Evolutionary conservation across 345 rosid species (phyloP).

Genomic region (Hypericum androsaemum): DNA sequence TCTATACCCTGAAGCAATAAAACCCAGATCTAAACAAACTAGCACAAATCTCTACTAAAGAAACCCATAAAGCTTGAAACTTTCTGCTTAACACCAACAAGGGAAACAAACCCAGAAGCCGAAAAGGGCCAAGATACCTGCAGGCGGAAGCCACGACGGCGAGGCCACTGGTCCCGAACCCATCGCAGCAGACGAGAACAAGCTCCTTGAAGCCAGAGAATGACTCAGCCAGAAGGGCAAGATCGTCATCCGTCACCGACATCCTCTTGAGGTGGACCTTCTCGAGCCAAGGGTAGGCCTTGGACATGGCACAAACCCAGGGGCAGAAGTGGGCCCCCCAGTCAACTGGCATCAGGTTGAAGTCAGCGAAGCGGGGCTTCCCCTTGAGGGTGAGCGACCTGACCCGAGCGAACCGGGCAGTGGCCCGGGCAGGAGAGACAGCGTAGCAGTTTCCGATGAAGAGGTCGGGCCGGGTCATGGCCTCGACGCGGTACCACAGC

Average conservation of each 20-base stretch:
- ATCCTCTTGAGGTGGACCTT: conserved; percentile 70
- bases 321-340: conserved; percentile 77
- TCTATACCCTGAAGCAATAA: conserved; percentile 2
- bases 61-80: conserved; percentile 10
- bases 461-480: conserved; percentile 62
- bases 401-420: conserved; percentile 50
- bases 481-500: conserved; percentile 74
- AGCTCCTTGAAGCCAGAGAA: conserved; percentile 63
- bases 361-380: conserved; percentile 90
- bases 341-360: conserved; percentile 65
- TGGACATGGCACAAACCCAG: conserved; percentile 47
- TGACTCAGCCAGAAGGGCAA: conserved; percentile 44
- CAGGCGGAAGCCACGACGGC: conserved; percentile 60
- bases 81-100: not conserved
- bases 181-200: conserved; percentile 71
- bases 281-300: conserved; percentile 71
- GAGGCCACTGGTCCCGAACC: conserved; percentile 77
- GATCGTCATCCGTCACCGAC: conserved; percentile 69
- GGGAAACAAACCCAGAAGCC: too few species aligned
- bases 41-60: conserved; percentile 14
- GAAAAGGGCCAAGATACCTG: conserved; percentile 33
- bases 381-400: conserved; percentile 59
- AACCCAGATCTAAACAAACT: conserved; percentile 22
- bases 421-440: conserved; percentile 51
- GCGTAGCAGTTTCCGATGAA: conserved; percentile 87